phyloP scores from a whole-genome alignment of 306 rosid species.

The Prunus campanulata region DNA sequence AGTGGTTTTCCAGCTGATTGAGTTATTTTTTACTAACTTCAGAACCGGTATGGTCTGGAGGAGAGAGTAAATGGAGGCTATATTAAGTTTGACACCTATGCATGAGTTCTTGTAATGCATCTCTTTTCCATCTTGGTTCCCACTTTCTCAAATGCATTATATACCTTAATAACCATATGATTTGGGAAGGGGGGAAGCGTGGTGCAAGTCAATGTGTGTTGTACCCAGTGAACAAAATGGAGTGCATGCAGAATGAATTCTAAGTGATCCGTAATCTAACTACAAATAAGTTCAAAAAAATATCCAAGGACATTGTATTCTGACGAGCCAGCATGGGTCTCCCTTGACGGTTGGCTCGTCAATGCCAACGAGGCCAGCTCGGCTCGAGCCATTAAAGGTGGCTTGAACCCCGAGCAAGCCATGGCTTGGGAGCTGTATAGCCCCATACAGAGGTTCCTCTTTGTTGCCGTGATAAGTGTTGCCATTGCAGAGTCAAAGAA shows the following conservation, averaged over 20 bases:
- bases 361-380: slow-evolving; percentile 69
- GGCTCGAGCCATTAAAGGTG: slow-evolving; percentile 43
- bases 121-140: no score
- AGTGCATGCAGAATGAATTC: no score
- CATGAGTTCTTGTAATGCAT: neutral
- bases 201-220: neutral
- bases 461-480: slow-evolving; percentile 67
- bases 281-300: no score
- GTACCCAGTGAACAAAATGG: no score
- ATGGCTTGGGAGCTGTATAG: slow-evolving; percentile 74
- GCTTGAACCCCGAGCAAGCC: slow-evolving; percentile 45
- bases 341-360: slow-evolving; percentile 60
- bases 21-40: neutral
- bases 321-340: slow-evolving; percentile 43
- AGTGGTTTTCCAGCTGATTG: slow-evolving; percentile 27
- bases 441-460: slow-evolving; percentile 63
- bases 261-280: no score
- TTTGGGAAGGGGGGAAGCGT: no score
- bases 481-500: slow-evolving; percentile 55
- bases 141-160: no score
- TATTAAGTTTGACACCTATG: neutral
- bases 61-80: neutral
- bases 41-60: no score
- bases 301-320: no score
- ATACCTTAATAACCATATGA: no score